Evolutionary conservation across 2,329 filamentous ascomycete species (phyloP).

Genomic region (Exophiala alcalophila): DNA sequence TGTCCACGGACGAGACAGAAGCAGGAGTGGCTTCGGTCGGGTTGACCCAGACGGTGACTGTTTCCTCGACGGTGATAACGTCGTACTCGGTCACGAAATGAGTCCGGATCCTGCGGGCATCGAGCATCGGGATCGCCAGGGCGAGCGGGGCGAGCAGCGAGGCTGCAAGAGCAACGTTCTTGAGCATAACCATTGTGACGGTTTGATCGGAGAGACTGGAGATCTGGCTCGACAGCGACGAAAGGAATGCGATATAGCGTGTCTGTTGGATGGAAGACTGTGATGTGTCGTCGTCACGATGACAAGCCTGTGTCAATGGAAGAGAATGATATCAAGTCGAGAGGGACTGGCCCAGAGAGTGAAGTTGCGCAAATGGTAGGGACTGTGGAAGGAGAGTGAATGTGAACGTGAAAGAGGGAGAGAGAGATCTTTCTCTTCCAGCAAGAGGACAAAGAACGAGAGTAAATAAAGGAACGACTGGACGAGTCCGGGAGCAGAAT

Average conservation of each 20-base stretch:
- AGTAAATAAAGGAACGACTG: slow-evolving; percentile 11
- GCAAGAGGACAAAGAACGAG: slow-evolving; percentile 15
- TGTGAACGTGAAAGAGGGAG: slow-evolving; percentile 14
- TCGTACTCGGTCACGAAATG: slow-evolving; percentile 26
- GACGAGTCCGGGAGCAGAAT: slow-evolving; percentile 8
- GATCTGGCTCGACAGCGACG: slow-evolving; percentile 26
- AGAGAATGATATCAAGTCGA: slow-evolving; percentile 6
- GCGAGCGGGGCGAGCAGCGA: slow-evolving; percentile 25
- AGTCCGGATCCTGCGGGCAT: slow-evolving; percentile 18
- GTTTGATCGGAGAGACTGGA: slow-evolving; percentile 19
- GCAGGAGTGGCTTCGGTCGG: slow-evolving; percentile 10
- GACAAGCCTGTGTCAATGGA: slow-evolving; percentile 23
- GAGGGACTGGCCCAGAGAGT: slow-evolving; percentile 14
- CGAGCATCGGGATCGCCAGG: slow-evolving; percentile 22
- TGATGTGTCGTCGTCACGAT: slow-evolving; percentile 18
- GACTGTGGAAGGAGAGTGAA: slow-evolving; percentile 1
- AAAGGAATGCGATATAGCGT: slow-evolving; percentile 2
- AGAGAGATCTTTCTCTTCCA: slow-evolving; percentile 13
- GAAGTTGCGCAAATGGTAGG: slow-evolving; percentile 17
- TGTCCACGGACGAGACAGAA: slow-evolving; percentile 5
- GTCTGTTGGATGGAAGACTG: slow-evolving; percentile 1
- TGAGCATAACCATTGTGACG: slow-evolving; percentile 27
- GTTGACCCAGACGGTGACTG: slow-evolving; percentile 29
- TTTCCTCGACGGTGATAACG: slow-evolving; percentile 27
- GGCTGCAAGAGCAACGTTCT: slow-evolving; percentile 27